Evolutionary conservation across 331 rosid genomes (phyloP).

Genomic region (Arachis monticola): DNA sequence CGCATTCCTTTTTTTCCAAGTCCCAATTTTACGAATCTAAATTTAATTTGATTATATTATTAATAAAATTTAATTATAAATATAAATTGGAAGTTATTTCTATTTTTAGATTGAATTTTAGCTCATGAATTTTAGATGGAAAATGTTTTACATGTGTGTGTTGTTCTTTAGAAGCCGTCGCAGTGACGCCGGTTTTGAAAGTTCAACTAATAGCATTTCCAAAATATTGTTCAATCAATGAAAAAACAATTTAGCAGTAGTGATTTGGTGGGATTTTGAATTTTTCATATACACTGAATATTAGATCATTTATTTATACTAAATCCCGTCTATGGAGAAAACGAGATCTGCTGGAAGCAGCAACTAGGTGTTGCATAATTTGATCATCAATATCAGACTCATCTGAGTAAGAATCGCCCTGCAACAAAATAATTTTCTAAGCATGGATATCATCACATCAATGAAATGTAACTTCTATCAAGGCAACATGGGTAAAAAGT

Average conservation of each 20-base stretch:
- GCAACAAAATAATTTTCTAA: slow-evolving; percentile 27
- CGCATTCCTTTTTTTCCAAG: too few species aligned
- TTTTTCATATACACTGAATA: neutral
- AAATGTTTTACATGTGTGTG: neutral
- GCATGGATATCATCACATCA: slow-evolving; percentile 12
- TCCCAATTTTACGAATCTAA: too few species aligned
- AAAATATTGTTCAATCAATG: neutral
- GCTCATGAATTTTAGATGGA: too few species aligned
- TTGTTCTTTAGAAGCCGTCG: neutral
- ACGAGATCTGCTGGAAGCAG: slow-evolving; percentile 66
- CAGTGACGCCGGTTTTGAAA: neutral
- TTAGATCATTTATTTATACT: too few species aligned
- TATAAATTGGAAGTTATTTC: too few species aligned
- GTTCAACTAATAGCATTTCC: neutral
- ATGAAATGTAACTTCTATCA: slow-evolving; percentile 22
- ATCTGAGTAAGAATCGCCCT: slow-evolving; percentile 52
- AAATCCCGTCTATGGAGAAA: slow-evolving; percentile 56
- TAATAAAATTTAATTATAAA: too few species aligned
- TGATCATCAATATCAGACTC: slow-evolving; percentile 69
- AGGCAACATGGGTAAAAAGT: slow-evolving; percentile 6
- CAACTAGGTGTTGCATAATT: slow-evolving; percentile 77
- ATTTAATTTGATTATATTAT: too few species aligned
- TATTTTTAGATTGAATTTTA: too few species aligned
- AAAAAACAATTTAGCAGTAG: too few species aligned
- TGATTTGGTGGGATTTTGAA: too few species aligned